Evolutionary conservation across 2,329 filamentous ascomycete species (phyloP), one percentile per base, ranked within the genome.

Genomic region (Colletotrichum abscissum): DNA sequence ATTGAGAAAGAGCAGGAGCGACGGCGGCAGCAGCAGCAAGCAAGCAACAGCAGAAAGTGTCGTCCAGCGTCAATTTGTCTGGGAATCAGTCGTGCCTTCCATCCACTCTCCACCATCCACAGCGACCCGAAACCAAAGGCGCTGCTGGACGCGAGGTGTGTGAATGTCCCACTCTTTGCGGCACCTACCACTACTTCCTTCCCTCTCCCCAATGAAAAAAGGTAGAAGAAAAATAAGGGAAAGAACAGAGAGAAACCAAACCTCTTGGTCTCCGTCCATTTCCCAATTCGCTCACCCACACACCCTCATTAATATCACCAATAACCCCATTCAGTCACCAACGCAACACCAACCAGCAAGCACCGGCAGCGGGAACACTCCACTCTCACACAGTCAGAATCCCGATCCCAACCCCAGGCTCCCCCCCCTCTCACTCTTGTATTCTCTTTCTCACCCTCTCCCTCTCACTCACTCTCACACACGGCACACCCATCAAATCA

Each of bases 281-380:
- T 33, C 16, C 62, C 42, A 54, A 56, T 49, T 49, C 42, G 42
- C 42, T 49, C 42, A 9, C 19, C 42, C 42, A 49, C 42, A 49
- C 42, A 49, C 42, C 42, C 8, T 49, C 42, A 49, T 22, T n/a
- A n/a, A n/a, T n/a, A n/a, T 9, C 42, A 67, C 65, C 28, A 35
- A 60, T 54, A 60, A 57, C 67, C 55, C 66, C 66, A 52, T 28
- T 42, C 16, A 42, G 38, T 42, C 35, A 69, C 54, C 60, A 58
- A 57, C 56, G 19, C 19, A 49, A 49, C 66, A 55, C 58, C 67
- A 70, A 58, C 62, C 28, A 49, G 42, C 42, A 49, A 49, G 42
- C 58, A 9, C 46, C 66, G 62, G 49, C 58, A 59, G 60, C 67
- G 64, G 54, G 55, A 65, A 69, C 67, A 59, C 54, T 65, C 68